phyloP scores from a whole-genome alignment of 768 basidiomycete species.

The Mycena galopus region DNA sequence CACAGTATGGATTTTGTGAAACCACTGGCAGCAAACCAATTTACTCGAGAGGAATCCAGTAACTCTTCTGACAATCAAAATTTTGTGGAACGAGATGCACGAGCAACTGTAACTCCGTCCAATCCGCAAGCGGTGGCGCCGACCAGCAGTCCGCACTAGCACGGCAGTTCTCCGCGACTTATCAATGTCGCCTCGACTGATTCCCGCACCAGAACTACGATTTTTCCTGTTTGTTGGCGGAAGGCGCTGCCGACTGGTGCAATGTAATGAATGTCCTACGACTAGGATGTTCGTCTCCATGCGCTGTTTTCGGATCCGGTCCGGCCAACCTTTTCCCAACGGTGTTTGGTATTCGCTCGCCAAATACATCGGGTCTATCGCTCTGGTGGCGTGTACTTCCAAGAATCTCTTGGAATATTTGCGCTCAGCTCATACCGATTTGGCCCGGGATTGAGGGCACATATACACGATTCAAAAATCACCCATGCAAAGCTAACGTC shows the following conservation, averaged over 20 bases:
- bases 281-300: not conserved
- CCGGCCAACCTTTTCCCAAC: not conserved
- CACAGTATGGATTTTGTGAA: conserved; percentile 32
- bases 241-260: not conserved
- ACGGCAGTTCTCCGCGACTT: conserved; percentile 3
- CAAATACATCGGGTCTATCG: conserved; percentile 12
- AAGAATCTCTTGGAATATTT: not conserved
- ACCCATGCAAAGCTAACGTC: not conserved
- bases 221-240: not conserved
- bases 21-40: conserved; percentile 26
- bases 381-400: not conserved
- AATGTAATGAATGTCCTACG: not conserved
- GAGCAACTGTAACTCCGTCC: conserved; percentile 16
- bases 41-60: too few relatives aligned
- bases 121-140: conserved; percentile 24
- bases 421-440: not conserved
- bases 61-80: not conserved
- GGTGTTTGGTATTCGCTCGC: not conserved
- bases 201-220: not conserved
- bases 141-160: conserved; percentile 38
- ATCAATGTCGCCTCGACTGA: not conserved
- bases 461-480: not conserved
- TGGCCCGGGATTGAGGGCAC: not conserved
- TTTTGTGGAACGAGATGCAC: conserved; percentile 8
- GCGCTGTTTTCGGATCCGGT: not conserved